Base-by-base conservation (phyloP, 352 stramenopile genomes). In the Globisporangium nunn region DNA sequence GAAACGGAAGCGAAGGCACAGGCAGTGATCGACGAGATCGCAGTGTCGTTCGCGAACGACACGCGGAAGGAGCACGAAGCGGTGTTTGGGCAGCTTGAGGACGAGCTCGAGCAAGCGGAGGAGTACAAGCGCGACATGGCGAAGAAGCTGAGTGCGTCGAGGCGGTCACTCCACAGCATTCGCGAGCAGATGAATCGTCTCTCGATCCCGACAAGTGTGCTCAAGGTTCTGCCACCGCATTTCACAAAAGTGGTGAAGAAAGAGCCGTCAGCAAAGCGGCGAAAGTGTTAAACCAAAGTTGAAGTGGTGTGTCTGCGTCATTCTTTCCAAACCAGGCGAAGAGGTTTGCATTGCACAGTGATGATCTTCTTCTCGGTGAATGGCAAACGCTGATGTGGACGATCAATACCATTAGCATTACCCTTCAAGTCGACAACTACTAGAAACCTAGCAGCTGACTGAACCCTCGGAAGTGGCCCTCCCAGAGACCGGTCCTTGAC, bases 61-160 rank as follows among this genome's bases (percentile, higher is more conserved):
- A 54, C 62, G 46, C 53, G 53, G 6, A 58, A 74, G 39, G 68
- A 82, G 55, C 70, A 62, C 29, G 74, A 81, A 48, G 64, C 70
- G 18, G 65, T 68, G n/a, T 48, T 79, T 31, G 58, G 74, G 46
- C 74, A 78, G 58, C 61, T 87, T 3, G 72, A 85, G 40, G 72
- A 86, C 54, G 77, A 85, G 31, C 68, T 87, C 37, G 74, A 83
- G 29, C 76, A 85, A 59, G 69, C 69, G 14, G 71, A 83, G 30
- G 58, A 70, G n/a, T 70, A 81, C 63, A 85, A 83, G 46, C 66
- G 66, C 28, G 63, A 78, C 46, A 54, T 83, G 44, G 37, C 63
- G 1, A 67, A 72, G n/a, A 78, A 78, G 52, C 67, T 87, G 5
- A 56, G 48, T 14, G 49, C 50, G n/a, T 51, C 59, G 49, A 53